Base-by-base conservation (phyloP, 257 asterid genomes). In the Leptodermis oblonga region DNA sequence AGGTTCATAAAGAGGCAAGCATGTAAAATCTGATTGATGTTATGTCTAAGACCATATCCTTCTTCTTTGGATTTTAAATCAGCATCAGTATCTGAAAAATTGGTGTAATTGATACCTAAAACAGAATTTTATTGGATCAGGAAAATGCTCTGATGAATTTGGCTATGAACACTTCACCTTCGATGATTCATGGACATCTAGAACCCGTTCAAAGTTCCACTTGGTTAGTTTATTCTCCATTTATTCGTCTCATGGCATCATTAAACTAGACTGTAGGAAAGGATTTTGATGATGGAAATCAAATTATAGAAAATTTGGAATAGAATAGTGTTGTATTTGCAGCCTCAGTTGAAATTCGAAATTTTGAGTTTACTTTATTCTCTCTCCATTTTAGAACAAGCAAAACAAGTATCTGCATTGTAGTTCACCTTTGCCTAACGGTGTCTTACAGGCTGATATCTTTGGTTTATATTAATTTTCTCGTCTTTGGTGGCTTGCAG, bases 11-110 rank as follows among this genome's bases (percentile, higher is more conserved):
- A 49, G 67, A 61, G 65, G 76, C 70, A 74, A 37, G 37, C 73
- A 62, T 74, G 56, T 62, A 58, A 68, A 60, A 65, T 58, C 81
- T 58, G 62, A 64, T 69, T 75, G 15, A 74, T 73, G 43, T 51
- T 56, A 45, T 60, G 53, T 49, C 33, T 51, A 11, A 63, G 39
- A 52, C 53, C 63, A 54, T 53, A 4, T 4, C 43, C 43, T 39
- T 4, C 9, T 39, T 39, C 43, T 4, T 39, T 39, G 7, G 10
- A n/a, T n/a, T n/a, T n/a, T 4, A 39, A 69, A 25, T 69, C 62
- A 54, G 20, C 56, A 39, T 55, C 36, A 18, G 28, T 15, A 54
- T 41, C n/a, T 34, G 7, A 41, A 18, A 15, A 5, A 53, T 6
- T 33, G 43, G 43, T 14, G 45, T 15, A 34, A 14, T 30, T 23